These are phyloP conservation scores for Cercospora canescens DNA, from an alignment of 2,329 filamentous ascomycete genomes.

Conservation along the genomic window DNA sequence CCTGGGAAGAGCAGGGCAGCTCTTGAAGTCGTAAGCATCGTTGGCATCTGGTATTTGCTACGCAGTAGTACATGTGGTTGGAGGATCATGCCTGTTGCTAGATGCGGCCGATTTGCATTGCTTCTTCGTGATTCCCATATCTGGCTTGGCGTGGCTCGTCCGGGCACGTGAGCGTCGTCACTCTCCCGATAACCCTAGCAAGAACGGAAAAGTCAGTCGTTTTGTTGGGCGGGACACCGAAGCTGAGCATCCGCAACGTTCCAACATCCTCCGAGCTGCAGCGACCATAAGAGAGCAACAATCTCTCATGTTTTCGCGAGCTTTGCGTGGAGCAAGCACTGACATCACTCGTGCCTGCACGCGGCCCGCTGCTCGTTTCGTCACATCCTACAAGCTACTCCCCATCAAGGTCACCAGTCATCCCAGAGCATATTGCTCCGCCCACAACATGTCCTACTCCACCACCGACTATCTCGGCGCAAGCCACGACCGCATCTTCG, in stretches of 20 bases:
- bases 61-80: neutral
- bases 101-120: neutral
- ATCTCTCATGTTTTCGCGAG: neutral
- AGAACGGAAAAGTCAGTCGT: neutral
- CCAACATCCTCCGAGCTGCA: neutral
- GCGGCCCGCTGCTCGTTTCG: neutral
- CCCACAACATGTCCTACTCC: constrained; percentile 10
- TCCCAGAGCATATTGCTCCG: constrained; percentile 9
- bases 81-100: neutral
- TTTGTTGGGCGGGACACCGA: neutral
- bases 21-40: neutral
- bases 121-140: neutral
- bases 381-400: neutral
- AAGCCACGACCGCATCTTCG: constrained; percentile 45
- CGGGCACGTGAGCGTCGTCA: neutral
- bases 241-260: neutral
- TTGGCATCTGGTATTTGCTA: neutral
- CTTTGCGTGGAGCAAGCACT: neutral
- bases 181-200: neutral
- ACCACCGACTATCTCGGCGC: constrained; percentile 13
- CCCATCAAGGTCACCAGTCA: constrained; percentile 15
- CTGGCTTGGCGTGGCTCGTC: neutral
- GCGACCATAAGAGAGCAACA: neutral
- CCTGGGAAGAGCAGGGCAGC: neutral
- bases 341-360: neutral